phyloP scores from a whole-genome alignment of 2,329 filamentous ascomycete genomes.

The Phialophora expanda region DNA sequence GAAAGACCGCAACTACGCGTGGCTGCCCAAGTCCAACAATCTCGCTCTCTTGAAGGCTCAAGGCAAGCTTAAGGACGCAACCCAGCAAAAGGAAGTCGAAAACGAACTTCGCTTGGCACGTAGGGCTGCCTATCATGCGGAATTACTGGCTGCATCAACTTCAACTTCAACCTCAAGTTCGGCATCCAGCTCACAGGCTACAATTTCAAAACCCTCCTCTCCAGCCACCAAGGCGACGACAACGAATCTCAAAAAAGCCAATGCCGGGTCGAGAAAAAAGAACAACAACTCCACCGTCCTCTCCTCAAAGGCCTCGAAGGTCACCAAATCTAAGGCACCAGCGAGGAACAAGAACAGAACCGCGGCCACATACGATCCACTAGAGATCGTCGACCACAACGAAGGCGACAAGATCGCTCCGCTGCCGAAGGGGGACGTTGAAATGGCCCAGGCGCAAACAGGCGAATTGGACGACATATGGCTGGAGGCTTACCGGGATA shows the following conservation, averaged over 20 bases:
- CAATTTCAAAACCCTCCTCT: not conserved
- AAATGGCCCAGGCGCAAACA: not conserved
- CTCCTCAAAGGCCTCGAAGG: not conserved
- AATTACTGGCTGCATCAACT: not conserved
- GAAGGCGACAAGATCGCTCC: not conserved
- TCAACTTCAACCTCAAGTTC: not conserved
- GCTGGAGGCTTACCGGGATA: not conserved
- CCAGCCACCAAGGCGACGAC: not conserved
- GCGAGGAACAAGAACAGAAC: not conserved
- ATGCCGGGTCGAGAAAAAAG: not conserved
- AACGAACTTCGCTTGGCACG: not conserved
- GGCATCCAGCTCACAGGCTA: not conserved
- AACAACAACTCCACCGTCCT: not conserved
- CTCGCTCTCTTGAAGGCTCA: not conserved
- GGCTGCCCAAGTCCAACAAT: not conserved
- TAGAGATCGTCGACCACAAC: slow-evolving; percentile 1
- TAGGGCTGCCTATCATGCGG: not conserved
- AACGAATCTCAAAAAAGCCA: not conserved
- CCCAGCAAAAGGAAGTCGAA: not conserved
- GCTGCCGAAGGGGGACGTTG: not conserved
- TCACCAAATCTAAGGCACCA: not conserved
- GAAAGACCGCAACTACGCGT: not conserved
- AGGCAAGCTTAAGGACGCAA: not conserved
- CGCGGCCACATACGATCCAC: not conserved
- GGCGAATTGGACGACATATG: not conserved